These are phyloP conservation scores for Golubevia sp. DNA, from an alignment of 1,284 basidiomycete species.

Conservation along the genomic window DNA sequence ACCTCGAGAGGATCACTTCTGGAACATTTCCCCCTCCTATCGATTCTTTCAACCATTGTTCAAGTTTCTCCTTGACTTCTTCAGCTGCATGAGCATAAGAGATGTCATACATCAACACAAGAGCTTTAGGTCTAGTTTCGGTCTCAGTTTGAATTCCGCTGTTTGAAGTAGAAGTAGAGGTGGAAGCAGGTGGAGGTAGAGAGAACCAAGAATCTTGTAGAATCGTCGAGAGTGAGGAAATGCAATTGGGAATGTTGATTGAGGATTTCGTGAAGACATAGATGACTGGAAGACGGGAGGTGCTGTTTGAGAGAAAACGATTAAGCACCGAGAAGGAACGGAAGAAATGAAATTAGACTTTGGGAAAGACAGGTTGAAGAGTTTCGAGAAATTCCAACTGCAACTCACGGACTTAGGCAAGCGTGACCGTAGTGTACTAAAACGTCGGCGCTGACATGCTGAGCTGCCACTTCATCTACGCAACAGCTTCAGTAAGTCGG, in stretches of 20 bases:
- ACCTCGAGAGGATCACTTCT: not conserved
- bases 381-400: not conserved
- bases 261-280: conserved; percentile 78
- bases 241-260: conserved; percentile 48
- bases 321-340: not conserved
- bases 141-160: conserved; percentile 14
- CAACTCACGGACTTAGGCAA: conserved; percentile 81
- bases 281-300: conserved; percentile 78
- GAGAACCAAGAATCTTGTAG: not conserved
- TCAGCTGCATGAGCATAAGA: conserved; percentile 66
- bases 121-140: conserved; percentile 42
- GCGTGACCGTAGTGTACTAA: conserved; percentile 96
- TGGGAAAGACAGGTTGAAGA: conserved; percentile 12
- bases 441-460: conserved; percentile 88
- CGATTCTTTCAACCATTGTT: not conserved
- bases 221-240: conserved; percentile 10
- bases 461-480: conserved; percentile 92
- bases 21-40: not conserved
- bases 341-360: not conserved
- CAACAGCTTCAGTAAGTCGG: conserved; percentile 73
- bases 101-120: conserved; percentile 78
- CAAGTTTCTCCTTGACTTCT: conserved; percentile 5
- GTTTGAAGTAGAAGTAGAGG: conserved; percentile 8
- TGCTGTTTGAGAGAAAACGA: conserved; percentile 64
- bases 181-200: conserved; percentile 12